Evolutionary conservation across 2,329 filamentous ascomycete species (phyloP), one percentile per base, ranked within the genome.

Genomic region (Akanthomyces muscarius): DNA sequence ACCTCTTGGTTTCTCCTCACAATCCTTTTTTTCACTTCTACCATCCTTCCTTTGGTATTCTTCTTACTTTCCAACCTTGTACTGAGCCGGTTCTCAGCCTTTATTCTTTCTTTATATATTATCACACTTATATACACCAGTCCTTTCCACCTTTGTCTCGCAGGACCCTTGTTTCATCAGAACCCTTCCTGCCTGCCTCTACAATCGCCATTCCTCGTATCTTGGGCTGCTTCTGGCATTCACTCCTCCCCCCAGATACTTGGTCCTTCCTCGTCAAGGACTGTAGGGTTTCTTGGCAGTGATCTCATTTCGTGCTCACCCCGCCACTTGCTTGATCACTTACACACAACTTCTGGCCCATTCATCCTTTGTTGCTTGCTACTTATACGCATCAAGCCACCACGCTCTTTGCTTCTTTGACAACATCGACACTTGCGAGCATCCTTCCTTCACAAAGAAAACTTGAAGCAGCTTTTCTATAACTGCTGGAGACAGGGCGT

Each of bases 21-120:
- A 36, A 10, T 58, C 53, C 21, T 54, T 51, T 28, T 50, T 28
- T 28, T 51, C 36, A 50, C 38, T 45, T 57, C 41, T 60, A 51
- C 59, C 48, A 57, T 48, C 57, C 51, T 62, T 63, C 57, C 47
- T 61, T 65, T 65, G 51, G 47, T 44, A 45, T 57, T 48, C 52
- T 28, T 45, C 21, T 48, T 16, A 16, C 7, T 45, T 21, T 28
- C 38, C 28, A 30, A 30, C 28, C 28, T 30, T 30, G 4, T 30
- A 30, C 50, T 59, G 38, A 59, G 61, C 61, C 47, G 61, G 54
- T 23, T 21, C 25, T 62, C 16, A 25, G 45, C 52, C 48, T 10
- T 53, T 60, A 42, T 60, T 42, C 28, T 23, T 42, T 47, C 21
- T 44, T 13, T 42, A 38, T 47, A 28, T 48, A n/a, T 36, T 11